These are phyloP conservation scores for Calcarisporium arbuscula DNA, from an alignment of 2,329 filamentous ascomycete species.

Conservation along the genomic window DNA sequence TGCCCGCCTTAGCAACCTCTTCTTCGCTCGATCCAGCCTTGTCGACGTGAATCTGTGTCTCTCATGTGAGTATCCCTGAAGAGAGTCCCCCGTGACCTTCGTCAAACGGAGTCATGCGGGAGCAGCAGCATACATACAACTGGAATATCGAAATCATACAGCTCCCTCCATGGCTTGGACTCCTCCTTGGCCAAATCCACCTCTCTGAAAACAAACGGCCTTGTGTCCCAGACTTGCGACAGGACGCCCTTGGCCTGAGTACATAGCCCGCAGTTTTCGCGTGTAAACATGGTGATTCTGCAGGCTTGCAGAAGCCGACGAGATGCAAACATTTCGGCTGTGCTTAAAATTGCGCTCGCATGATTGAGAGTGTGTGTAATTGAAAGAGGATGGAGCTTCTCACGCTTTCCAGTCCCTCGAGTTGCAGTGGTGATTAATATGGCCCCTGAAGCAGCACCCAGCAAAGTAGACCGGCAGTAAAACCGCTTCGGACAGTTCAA, in stretches of 20 bases:
- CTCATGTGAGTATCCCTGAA: neutral
- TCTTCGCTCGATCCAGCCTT: constrained; percentile 45
- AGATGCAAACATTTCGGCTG: constrained; percentile 43
- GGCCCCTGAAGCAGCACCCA: too few relatives aligned
- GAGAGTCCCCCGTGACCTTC: too few relatives aligned
- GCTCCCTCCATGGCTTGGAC: constrained; percentile 58
- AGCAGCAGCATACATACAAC: too few relatives aligned
- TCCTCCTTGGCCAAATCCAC: constrained; percentile 62
- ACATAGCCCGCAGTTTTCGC: constrained; percentile 66
- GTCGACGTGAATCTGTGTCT: constrained; percentile 54
- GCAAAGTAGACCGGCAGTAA: too few relatives aligned
- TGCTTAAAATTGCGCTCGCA: neutral
- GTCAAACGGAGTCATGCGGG: too few relatives aligned
- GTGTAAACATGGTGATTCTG: constrained; percentile 70
- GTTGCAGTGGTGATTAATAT: too few relatives aligned
- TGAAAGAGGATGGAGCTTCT: neutral
- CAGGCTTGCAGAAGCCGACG: constrained; percentile 44
- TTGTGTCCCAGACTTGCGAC: constrained; percentile 57
- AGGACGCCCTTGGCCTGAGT: constrained; percentile 61
- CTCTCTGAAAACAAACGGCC: constrained; percentile 64
- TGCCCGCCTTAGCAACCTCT: constrained; percentile 45
- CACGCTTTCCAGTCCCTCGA: neutral
- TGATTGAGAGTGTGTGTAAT: neutral
- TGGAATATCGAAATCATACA: constrained; percentile 78
- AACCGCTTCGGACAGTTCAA: too few relatives aligned